A percentile compares a stretch with the other conserved stretches of the same genome.
Evolutionary conservation across 2,329 filamentous ascomycete genomes (phyloP).

Genomic region (Paraphaeosphaeria sporulosa): DNA sequence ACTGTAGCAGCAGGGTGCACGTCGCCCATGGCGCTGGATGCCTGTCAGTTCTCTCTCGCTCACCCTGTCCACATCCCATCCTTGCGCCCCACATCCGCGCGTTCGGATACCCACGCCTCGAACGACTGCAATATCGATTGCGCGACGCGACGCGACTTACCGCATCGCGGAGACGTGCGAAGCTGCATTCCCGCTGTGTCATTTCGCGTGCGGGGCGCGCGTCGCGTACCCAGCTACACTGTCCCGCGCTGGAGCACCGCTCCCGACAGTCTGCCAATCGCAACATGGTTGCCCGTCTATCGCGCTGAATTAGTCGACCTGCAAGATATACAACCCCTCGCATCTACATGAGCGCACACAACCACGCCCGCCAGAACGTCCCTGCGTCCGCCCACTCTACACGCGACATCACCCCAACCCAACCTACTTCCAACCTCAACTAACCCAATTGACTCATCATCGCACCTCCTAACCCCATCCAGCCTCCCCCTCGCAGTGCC

Average conservation of each 20-base stretch:
- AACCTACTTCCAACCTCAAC: background rate
- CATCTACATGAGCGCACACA: slow-evolving; percentile 12
- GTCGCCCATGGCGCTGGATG: background rate
- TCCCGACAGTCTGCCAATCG: background rate
- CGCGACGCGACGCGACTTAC: background rate
- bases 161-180: background rate
- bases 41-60: background rate
- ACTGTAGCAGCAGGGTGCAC: background rate
- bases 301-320: background rate
- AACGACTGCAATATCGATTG: slow-evolving; percentile 1
- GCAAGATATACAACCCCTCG: slow-evolving; percentile 11
- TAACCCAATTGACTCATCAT: too few species aligned
- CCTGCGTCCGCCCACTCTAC: slow-evolving; percentile 4
- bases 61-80: background rate
- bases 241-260: background rate
- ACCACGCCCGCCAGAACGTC: slow-evolving; percentile 16
- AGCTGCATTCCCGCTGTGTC: background rate
- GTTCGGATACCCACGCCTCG: background rate
- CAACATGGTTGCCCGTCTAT: background rate
- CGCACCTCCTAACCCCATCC: background rate
- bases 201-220: background rate
- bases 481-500: background rate
- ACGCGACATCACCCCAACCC: background rate
- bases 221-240: background rate
- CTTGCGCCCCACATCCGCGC: slow-evolving; percentile 5